Base-by-base conservation (phyloP, 2,329 filamentous ascomycete species). In the Moelleriella libera region DNA sequence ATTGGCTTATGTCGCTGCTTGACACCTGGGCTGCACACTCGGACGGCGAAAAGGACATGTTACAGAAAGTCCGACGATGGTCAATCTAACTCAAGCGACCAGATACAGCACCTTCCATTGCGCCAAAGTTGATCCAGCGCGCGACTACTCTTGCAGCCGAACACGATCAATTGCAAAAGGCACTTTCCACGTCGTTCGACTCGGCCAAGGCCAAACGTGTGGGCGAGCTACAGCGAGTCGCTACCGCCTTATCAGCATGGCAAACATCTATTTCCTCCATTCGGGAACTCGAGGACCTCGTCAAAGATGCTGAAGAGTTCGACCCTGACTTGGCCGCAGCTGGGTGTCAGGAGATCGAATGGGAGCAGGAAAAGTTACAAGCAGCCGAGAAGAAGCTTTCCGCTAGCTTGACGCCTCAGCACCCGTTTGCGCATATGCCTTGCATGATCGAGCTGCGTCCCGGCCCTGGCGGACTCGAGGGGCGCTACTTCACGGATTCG, bases 391-490 rank as follows among this genome's bases (percentile, higher is more conserved):
- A 73, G 39, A 77, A 76, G 37, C 74, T 98, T 42, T 87, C 87
- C 30, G 78, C 75, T 28, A 80, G 85, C 43, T 74, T 98, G 47
- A 85, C 94, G 12, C 92, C 92, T 1, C 78, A 80, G 41, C 89
- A 98, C 62, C 86, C 89, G 3, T 98, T 96, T 61, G 87, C 87
- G 32, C 77, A 88, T 52, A 75, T 97, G 55, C 88, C 89, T 47
- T 97, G 90, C 63, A 75, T 98, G 52, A 68, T 98, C 41, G 92
- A 98, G 66, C 85, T 98, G 50, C 79, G 89, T 1, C 92, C 92
- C 0, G 92, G 92, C 0, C 89, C 88, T 0, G 92, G 92, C 39
- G 92, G 92, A 2, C 81, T 88, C 49, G 92, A 98, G 66, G 89
- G 90, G 2, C 82, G 87, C 0, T 80, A 95, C 52, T 98, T 98